phyloP scores from a whole-genome alignment of 179 eudicot species.

The Actinidia chinensis region DNA sequence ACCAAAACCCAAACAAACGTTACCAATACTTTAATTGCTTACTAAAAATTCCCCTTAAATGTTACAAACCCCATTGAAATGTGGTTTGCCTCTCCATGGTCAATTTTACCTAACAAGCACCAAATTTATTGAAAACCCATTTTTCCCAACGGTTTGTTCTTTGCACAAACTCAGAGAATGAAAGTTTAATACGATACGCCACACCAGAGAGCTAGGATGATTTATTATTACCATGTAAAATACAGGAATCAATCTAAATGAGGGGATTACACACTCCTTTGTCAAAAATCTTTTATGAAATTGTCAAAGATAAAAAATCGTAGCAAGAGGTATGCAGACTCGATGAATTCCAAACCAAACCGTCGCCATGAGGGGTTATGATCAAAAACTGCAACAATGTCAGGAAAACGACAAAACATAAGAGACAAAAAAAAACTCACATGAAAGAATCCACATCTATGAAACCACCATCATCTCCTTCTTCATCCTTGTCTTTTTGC shows the following conservation, averaged over 20 bases:
- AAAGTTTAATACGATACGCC: too few species aligned
- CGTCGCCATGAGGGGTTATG: conserved; percentile 21
- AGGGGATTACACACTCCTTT: not conserved
- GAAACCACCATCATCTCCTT: not conserved
- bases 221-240: not conserved
- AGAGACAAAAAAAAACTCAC: conserved; percentile 1
- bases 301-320: not conserved
- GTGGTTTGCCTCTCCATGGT: too few species aligned
- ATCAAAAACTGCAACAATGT: not conserved
- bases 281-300: not conserved
- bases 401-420: conserved; percentile 5
- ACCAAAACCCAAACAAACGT: too few species aligned
- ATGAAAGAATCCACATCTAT: not conserved
- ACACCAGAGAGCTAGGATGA: not conserved
- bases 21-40: too few species aligned
- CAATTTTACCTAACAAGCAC: too few species aligned
- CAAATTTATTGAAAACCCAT: too few species aligned
- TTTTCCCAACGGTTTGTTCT: too few species aligned
- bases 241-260: not conserved
- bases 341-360: conserved; percentile 13
- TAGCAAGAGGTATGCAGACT: conserved; percentile 10
- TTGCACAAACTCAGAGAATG: too few species aligned
- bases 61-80: too few species aligned
- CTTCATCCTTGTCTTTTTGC: not conserved
- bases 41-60: too few species aligned